These are phyloP conservation scores for Podospora sp. DNA, from an alignment of 495 filamentous ascomycete species.

Conservation along the genomic window DNA sequence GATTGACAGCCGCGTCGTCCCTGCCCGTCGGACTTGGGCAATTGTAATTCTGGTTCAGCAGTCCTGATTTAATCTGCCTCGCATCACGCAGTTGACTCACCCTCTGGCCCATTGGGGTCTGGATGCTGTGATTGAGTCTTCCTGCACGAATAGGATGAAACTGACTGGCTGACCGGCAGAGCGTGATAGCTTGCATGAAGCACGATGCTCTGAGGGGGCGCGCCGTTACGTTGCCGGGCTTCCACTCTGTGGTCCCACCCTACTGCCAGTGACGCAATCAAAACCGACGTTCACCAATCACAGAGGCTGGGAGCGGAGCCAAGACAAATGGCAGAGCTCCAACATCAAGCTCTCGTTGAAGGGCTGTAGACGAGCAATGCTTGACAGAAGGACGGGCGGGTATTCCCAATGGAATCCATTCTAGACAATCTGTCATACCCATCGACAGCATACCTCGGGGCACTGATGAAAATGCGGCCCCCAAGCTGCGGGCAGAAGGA, in stretches of 20 bases:
- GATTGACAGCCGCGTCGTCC: background rate
- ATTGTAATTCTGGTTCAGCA: conserved; percentile 4
- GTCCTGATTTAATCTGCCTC: too few species aligned
- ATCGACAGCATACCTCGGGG: background rate
- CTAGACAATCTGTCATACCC: background rate
- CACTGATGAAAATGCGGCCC: background rate
- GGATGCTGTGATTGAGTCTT: background rate
- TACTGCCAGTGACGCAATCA: background rate
- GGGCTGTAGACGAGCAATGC: background rate
- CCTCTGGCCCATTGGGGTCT: background rate
- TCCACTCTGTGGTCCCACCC: background rate
- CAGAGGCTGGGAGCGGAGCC: background rate
- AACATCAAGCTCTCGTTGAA: background rate
- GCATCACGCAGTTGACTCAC: too few species aligned
- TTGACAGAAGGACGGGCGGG: background rate
- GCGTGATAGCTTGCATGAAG: background rate
- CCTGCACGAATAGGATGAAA: background rate
- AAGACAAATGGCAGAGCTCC: background rate
- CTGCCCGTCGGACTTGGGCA: background rate
- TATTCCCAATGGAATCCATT: background rate
- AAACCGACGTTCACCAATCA: background rate
- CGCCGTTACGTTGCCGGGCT: background rate
- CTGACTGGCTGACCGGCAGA: background rate
- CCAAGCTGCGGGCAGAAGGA: background rate
- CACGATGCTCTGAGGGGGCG: background rate